Conservation (phyloP, 2,329 filamentous ascomycete species). For the Ceratocystis colombiana region DNA sequence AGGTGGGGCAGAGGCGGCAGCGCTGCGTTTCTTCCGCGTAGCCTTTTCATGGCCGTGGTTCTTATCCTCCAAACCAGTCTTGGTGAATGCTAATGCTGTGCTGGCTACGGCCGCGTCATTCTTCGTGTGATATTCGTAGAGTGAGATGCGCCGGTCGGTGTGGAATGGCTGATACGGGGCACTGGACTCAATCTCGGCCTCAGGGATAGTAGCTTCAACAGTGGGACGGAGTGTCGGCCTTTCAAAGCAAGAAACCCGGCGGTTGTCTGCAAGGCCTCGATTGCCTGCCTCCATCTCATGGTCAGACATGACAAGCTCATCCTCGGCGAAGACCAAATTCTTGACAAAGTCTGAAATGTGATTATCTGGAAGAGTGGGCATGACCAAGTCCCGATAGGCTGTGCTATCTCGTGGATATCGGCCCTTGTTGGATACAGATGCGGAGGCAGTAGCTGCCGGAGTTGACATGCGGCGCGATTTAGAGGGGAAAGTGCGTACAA, state of each 20-base stretch:
- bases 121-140: slow-evolving; percentile 51
- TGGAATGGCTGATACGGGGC: slow-evolving; percentile 94
- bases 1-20: not conserved
- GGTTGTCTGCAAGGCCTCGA: slow-evolving; percentile 42
- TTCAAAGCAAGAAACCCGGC: slow-evolving; percentile 20
- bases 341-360: slow-evolving; percentile 29
- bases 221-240: slow-evolving; percentile 32
- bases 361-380: slow-evolving; percentile 53
- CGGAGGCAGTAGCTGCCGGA: slow-evolving; percentile 32
- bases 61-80: slow-evolving; percentile 37
- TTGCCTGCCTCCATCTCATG: slow-evolving; percentile 46
- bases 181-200: slow-evolving; percentile 89
- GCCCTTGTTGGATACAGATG: slow-evolving; percentile 2
- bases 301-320: slow-evolving; percentile 45
- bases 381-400: slow-evolving; percentile 53
- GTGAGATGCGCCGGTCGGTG: slow-evolving; percentile 71
- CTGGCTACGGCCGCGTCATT: not conserved
- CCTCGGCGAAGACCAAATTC: slow-evolving; percentile 30
- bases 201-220: slow-evolving; percentile 55
- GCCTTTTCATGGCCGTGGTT: slow-evolving; percentile 35
- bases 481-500: slow-evolving; percentile 55
- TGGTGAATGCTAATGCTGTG: slow-evolving; percentile 26
- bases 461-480: slow-evolving; percentile 47
- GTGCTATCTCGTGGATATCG: slow-evolving; percentile 37
- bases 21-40: slow-evolving; percentile 27